Conservation (phyloP, 768 basidiomycete genomes). For the Lactifluus hygrophoroides region DNA sequence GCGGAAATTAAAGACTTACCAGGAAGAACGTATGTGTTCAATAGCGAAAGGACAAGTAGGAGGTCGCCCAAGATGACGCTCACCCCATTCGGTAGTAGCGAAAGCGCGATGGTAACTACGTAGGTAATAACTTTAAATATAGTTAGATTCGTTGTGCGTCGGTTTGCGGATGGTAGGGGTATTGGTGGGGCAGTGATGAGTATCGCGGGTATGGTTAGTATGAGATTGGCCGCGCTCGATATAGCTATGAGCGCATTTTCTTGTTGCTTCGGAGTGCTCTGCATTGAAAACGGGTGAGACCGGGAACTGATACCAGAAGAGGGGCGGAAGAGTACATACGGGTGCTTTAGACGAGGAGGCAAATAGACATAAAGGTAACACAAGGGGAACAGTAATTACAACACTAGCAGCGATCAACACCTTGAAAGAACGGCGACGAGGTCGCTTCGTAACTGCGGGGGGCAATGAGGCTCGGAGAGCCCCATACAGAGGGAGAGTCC, state of each 20-base stretch:
- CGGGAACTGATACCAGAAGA: slow-evolving; percentile 2
- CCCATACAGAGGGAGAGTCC: slow-evolving; percentile 57
- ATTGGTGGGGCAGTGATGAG: slow-evolving; percentile 48
- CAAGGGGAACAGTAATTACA: slow-evolving; percentile 38
- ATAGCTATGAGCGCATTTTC: slow-evolving; percentile 33
- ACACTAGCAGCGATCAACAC: slow-evolving; percentile 45
- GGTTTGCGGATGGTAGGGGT: slow-evolving; percentile 37
- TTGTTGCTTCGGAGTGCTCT: slow-evolving; percentile 25
- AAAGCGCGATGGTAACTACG: slow-evolving; percentile 35
- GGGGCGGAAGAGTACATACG: slow-evolving; percentile 26
- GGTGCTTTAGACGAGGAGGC: slow-evolving; percentile 36
- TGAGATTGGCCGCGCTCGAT: slow-evolving; percentile 43
- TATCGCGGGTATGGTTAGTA: slow-evolving; percentile 51
- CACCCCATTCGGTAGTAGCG: slow-evolving; percentile 37
- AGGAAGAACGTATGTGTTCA: slow-evolving; percentile 55
- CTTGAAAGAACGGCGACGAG: slow-evolving; percentile 48
- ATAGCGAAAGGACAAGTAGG: slow-evolving; percentile 42
- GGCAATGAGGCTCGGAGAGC: slow-evolving; percentile 42
- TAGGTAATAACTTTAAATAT: slow-evolving; percentile 39
- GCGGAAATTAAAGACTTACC: slow-evolving; percentile 29
- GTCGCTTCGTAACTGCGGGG: slow-evolving; percentile 34
- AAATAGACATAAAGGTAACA: slow-evolving; percentile 52
- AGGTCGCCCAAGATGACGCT: slow-evolving; percentile 38
- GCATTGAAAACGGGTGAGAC: slow-evolving; percentile 10
- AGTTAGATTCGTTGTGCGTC: slow-evolving; percentile 36